Base-by-base conservation (phyloP, 1,284 basidiomycete species). In the Ceratobasidium theobromae region DNA sequence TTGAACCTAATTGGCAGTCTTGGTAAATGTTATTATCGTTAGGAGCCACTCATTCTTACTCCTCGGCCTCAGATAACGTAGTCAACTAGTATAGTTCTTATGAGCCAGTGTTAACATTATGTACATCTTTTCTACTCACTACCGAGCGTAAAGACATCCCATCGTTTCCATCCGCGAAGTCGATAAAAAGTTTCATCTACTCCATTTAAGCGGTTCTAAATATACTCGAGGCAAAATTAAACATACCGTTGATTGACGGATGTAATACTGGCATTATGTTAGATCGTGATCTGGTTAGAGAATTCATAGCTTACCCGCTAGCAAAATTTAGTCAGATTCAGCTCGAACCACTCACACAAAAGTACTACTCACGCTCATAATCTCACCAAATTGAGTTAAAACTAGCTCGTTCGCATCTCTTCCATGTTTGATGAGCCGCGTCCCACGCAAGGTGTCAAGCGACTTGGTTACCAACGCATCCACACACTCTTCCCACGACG, bases 361-460 rank as follows among this genome's bases (percentile, higher is more conserved):
- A 35, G 4, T 41, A 28, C 11, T 9, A 69, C 78, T 45, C 60
- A 87, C 89, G 82, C 87, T 90, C 89, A 92, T 92, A 68, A 91
- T 85, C 71, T 91, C 88, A 0, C 89, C 89, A 69, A 83, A 91
- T 64, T 89, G 84, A 1, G 90, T 92, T 0, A 84, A 83, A 18
- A 72, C 73, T 35, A 92, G 74, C 18, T 72, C 75, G 25, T 78
- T 79, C 3, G 75, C 78, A 5, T 76, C 74, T 11, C 74, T 74
- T 0, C 76, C 74, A 1, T 70, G 71, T n/a, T 78, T 75, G 14
- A 95, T 79, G 25, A 95, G 76, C 55, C 86, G 77, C 1, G 82
- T 81, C 40, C 83, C 74, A 57, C 82, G 80, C 53, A 95, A 75
- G 52, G 79, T 81, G 21, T 76, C 71, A 14, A 95, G 77, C 46